Percentiles rank a stretch among this genome's conserved stretches.
Conservation (phyloP, 768 basidiomycete genomes). For the Clavulina sp. region DNA sequence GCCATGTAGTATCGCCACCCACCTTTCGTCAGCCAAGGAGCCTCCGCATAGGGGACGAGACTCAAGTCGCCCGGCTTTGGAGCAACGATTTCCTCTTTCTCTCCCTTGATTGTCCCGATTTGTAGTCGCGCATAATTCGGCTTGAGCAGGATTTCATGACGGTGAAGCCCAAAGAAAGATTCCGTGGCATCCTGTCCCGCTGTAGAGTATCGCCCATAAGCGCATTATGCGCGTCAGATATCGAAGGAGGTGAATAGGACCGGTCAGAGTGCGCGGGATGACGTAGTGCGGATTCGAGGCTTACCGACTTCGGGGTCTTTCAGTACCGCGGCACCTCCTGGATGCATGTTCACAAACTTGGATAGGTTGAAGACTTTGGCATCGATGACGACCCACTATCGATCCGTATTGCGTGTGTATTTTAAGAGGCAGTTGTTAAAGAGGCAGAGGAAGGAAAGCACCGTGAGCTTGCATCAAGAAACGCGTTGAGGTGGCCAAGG, state of each 20-base stretch:
- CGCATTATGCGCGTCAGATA: neutral
- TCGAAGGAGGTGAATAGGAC: neutral
- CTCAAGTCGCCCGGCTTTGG: slow-evolving; percentile 47
- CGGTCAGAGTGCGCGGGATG: neutral
- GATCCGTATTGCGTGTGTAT: neutral
- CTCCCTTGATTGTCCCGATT: slow-evolving; percentile 42
- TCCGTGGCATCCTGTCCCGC: slow-evolving; percentile 65
- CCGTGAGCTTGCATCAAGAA: neutral
- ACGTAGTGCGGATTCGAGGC: slow-evolving; percentile 12
- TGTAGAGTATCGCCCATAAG: slow-evolving; percentile 12
- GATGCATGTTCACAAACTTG: slow-evolving; percentile 69
- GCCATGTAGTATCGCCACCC: neutral
- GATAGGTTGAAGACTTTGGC: slow-evolving; percentile 67
- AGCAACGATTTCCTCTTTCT: slow-evolving; percentile 37
- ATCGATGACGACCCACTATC: slow-evolving; percentile 67
- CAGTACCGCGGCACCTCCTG: slow-evolving; percentile 62
- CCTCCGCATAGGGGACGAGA: slow-evolving; percentile 69
- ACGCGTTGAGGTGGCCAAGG: no score
- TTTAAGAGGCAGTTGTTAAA: neutral
- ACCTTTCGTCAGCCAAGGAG: slow-evolving; percentile 47
- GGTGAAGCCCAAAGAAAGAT: slow-evolving; percentile 72
- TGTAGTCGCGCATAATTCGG: slow-evolving; percentile 58
- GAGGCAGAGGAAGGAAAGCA: neutral
- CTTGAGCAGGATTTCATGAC: slow-evolving; percentile 57
- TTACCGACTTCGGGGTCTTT: slow-evolving; percentile 47